phyloP scores from a whole-genome alignment of 257 asterid species.

The Fraxinus quadrangulata region DNA sequence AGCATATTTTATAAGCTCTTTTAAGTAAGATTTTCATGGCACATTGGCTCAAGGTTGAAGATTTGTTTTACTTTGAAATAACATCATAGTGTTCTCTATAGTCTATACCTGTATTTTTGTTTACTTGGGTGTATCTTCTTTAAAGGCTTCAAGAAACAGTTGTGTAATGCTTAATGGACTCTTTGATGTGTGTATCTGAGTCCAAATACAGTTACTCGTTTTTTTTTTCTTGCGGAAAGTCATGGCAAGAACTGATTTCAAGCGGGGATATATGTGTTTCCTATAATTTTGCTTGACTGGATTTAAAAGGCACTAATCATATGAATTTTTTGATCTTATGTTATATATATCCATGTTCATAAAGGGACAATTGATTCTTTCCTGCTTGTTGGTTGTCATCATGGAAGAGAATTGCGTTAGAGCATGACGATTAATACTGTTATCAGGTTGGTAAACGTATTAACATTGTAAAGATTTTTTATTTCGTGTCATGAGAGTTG shows the following conservation, averaged over 20 bases:
- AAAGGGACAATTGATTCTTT: neutral
- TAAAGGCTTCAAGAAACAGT: neutral
- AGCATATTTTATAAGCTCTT: neutral
- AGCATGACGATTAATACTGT: neutral
- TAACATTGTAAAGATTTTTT: neutral
- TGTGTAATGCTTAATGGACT: neutral
- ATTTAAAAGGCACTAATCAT: neutral
- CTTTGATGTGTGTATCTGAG: neutral
- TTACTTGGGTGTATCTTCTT: neutral
- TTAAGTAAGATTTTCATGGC: neutral
- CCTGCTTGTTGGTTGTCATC: neutral
- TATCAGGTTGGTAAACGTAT: neutral
- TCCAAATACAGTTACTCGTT: neutral
- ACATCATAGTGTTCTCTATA: neutral
- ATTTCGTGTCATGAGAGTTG: neutral
- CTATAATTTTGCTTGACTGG: neutral
- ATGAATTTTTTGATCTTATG: neutral
- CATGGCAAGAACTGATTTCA: neutral
- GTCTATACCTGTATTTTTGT: neutral
- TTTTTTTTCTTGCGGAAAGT: neutral
- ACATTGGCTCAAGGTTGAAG: neutral
- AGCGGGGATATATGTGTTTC: neutral
- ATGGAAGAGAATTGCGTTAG: neutral
- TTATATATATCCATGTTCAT: neutral
- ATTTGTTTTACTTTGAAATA: neutral